Conservation (phyloP, 176 grass and related monocot species). For the Phoenix dactylifera region DNA sequence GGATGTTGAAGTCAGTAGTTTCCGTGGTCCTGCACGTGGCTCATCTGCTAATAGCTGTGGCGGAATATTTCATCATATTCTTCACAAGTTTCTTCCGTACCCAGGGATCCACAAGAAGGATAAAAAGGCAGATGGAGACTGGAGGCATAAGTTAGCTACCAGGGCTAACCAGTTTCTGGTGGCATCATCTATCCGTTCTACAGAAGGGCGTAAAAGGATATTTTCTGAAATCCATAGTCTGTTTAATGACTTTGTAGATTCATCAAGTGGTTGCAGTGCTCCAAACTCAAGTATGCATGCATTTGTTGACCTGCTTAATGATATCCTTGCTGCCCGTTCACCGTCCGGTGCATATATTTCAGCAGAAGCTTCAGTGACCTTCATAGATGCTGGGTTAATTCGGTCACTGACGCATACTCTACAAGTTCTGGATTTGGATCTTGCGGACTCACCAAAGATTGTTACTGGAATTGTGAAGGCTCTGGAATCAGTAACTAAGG, state of each 20-base stretch:
- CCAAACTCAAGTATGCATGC: constrained; percentile 61
- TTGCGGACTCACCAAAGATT: constrained; percentile 84
- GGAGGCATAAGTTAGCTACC: constrained; percentile 80
- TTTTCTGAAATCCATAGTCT: constrained; percentile 74
- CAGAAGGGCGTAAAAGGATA: constrained; percentile 79
- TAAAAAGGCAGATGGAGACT: constrained; percentile 84
- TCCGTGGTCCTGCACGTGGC: constrained; percentile 26
- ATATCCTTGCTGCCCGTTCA: constrained; percentile 88
- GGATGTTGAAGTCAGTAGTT: constrained; percentile 63
- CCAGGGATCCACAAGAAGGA: constrained; percentile 82
- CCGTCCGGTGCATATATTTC: constrained; percentile 79
- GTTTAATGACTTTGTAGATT: constrained; percentile 57
- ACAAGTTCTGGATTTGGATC: constrained; percentile 81
- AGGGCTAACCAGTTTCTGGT: constrained; percentile 92
- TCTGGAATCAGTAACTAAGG: constrained; percentile 85
- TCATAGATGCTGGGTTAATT: constrained; percentile 86
- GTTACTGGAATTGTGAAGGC: constrained; percentile 79
- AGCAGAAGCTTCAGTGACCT: constrained; percentile 77
- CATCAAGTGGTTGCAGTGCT: constrained; percentile 37
- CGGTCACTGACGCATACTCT: constrained; percentile 53
- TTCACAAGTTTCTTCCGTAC: constrained; percentile 75
- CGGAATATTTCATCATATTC: constrained; percentile 73
- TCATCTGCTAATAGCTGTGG: constrained; percentile 25
- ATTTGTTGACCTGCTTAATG: constrained; percentile 85
- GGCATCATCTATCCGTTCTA: constrained; percentile 82